These are phyloP conservation scores for Wallacemonas sp. DNA, from an alignment of 208 protist genomes.

Conservation along the genomic window DNA sequence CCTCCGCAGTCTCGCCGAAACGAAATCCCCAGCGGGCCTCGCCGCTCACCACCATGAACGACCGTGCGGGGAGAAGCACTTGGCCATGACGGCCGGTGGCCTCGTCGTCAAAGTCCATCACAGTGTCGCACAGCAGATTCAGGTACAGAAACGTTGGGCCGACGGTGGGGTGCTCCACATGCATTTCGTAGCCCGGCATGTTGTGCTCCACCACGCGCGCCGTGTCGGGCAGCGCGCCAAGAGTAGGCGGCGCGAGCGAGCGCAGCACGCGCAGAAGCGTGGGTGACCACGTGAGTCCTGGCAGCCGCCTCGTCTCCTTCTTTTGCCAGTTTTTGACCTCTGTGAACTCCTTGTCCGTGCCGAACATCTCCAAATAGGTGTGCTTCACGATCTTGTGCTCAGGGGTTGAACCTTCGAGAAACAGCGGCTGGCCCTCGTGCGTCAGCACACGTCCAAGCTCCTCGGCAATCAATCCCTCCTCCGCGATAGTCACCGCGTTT, in stretches of 20 bases:
- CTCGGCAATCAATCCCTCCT: slow-evolving; percentile 68
- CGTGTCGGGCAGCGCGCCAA: slow-evolving; percentile 58
- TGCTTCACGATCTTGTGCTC: slow-evolving; percentile 68
- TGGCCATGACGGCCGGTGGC: slow-evolving; percentile 61
- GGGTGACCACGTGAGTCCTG: slow-evolving; percentile 76
- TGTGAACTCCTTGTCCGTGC: slow-evolving; percentile 64
- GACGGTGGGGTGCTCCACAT: slow-evolving; percentile 82
- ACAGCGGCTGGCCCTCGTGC: slow-evolving; percentile 56
- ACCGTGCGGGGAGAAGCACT: slow-evolving; percentile 62
- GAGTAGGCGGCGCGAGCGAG: slow-evolving; percentile 27
- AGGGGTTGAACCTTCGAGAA: slow-evolving; percentile 42
- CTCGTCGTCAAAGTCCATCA: slow-evolving; percentile 85
- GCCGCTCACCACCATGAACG: slow-evolving; percentile 69
- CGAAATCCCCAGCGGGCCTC: slow-evolving; percentile 86
- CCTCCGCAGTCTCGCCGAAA: slow-evolving; percentile 61
- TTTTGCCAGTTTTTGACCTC: slow-evolving; percentile 73
- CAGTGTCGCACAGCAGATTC: slow-evolving; percentile 76
- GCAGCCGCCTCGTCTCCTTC: slow-evolving; percentile 63
- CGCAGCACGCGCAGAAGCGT: slow-evolving; percentile 54
- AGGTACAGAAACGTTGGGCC: slow-evolving; percentile 78
- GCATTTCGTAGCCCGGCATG: slow-evolving; percentile 84
- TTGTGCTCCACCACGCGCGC: slow-evolving; percentile 86
- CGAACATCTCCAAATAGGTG: slow-evolving; percentile 83
- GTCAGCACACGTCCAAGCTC: slow-evolving; percentile 63
- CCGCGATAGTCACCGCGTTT: slow-evolving; percentile 57